These are phyloP conservation scores for Stephanodiscus triporus DNA, from an alignment of 108 stramenopile genomes.

Conservation along the genomic window DNA sequence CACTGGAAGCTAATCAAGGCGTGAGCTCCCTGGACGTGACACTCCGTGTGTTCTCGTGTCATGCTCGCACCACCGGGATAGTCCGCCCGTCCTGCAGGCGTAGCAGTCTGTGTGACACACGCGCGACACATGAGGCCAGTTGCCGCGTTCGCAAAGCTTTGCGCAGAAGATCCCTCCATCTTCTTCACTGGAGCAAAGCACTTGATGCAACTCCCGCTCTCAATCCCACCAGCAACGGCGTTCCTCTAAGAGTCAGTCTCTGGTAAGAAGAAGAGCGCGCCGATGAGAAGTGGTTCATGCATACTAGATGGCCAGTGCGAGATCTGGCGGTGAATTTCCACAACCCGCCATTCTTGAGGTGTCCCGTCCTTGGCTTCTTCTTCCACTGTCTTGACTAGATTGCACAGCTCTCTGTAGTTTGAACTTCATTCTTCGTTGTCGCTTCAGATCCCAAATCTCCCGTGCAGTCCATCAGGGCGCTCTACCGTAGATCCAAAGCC, in stretches of 20 bases:
- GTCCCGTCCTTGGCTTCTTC: no score
- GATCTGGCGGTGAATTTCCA: constrained; percentile 45
- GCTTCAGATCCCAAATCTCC: neutral
- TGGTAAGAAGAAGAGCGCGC: constrained; percentile 16
- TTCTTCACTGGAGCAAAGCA: no score
- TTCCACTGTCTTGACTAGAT: no score
- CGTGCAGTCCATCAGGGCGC: neutral
- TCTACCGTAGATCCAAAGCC: neutral
- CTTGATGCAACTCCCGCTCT: no score
- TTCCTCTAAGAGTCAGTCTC: no score
- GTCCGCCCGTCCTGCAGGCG: constrained; percentile 13
- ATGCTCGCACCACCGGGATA: constrained; percentile 18
- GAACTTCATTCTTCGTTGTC: neutral
- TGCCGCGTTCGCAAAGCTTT: no score
- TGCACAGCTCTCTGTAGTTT: no score
- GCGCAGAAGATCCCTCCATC: no score
- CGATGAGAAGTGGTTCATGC: constrained; percentile 43
- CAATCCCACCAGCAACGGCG: no score
- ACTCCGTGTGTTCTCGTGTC: neutral
- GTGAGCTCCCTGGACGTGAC: constrained; percentile 32
- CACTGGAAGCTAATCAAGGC: constrained; percentile 51
- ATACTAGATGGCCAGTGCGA: constrained; percentile 25
- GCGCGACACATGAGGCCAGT: constrained; percentile 13
- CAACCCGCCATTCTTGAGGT: no score
- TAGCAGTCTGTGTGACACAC: no score